These are phyloP conservation scores for Tulasnella calospora DNA, from an alignment of 768 basidiomycete species.

Conservation along the genomic window DNA sequence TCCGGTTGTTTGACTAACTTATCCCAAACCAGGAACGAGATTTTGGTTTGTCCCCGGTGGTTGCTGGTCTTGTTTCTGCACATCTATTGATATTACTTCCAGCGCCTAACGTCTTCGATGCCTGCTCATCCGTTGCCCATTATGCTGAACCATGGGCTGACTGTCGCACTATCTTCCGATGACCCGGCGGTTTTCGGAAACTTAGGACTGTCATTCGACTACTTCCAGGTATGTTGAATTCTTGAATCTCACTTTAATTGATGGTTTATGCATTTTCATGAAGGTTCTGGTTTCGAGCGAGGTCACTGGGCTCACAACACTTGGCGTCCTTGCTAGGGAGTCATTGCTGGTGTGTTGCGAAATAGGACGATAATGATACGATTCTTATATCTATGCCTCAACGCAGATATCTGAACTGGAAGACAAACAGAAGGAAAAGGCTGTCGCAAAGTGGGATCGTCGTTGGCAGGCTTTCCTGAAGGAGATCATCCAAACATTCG, in stretches of 20 bases:
- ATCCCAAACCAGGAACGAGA: conserved; percentile 54
- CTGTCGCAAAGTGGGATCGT: conserved; percentile 45
- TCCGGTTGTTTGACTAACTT: not conserved
- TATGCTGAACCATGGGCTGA: conserved; percentile 67
- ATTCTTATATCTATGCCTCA: not conserved
- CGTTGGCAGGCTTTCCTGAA: conserved; percentile 49
- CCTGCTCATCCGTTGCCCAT: conserved; percentile 70
- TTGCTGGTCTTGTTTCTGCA: not conserved
- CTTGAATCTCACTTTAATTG: not conserved
- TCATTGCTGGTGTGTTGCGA: conserved; percentile 49
- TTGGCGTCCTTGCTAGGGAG: conserved; percentile 59
- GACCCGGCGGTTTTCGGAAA: conserved; percentile 75
- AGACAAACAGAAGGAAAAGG: conserved; percentile 44
- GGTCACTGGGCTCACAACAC: conserved; percentile 56
- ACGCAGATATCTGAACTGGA: conserved; percentile 52
- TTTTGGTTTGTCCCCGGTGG: conserved; percentile 46
- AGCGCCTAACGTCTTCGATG: conserved; percentile 75
- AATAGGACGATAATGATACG: not conserved
- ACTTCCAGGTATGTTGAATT: conserved; percentile 53
- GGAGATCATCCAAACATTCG: conserved; percentile 32
- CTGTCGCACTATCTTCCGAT: conserved; percentile 66
- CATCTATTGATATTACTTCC: not conserved
- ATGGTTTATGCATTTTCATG: not conserved
- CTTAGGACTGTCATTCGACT: conserved; percentile 73
- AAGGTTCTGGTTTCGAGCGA: conserved; percentile 67